Percentiles rank a stretch among this genome's conserved stretches.
Evolutionary conservation across 106 monocot species (phyloP).

Genomic region (Dioscorea alata): DNA sequence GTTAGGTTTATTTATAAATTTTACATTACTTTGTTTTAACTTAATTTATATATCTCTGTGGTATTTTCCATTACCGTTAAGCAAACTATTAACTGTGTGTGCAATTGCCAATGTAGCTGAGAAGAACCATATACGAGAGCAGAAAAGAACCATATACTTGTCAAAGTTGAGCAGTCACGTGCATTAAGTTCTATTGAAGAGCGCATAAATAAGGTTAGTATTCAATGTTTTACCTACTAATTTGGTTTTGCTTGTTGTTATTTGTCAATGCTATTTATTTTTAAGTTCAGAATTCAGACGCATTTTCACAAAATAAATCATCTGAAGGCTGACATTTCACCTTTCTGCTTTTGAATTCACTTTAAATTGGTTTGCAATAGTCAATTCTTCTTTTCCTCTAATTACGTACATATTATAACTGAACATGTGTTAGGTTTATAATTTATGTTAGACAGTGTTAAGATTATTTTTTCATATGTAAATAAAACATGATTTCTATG

Average conservation of each 20-base stretch:
- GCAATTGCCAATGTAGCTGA: slow-evolving; percentile 36
- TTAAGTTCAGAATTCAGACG: neutral
- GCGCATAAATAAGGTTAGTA: slow-evolving; percentile 68
- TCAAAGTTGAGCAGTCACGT: slow-evolving; percentile 80
- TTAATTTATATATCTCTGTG: neutral
- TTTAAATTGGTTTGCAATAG: no score
- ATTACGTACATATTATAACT: no score
- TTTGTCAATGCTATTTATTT: no score
- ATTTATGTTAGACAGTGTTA: no score
- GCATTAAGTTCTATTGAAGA: slow-evolving; percentile 61
- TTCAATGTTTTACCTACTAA: neutral
- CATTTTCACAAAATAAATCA: neutral
- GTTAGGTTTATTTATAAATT: no score
- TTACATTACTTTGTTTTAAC: no score
- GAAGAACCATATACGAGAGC: slow-evolving; percentile 60
- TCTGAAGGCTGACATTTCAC: no score
- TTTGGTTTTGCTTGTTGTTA: neutral
- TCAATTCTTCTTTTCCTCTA: no score
- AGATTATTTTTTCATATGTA: no score
- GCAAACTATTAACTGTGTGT: neutral
- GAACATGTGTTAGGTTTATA: no score
- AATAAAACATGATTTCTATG: no score
- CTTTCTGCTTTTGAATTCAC: neutral
- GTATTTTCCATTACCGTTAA: neutral
- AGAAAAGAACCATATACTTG: slow-evolving; percentile 76